Conservation (phyloP, 352 stramenopile genomes). For the Phytophthora ramorum region DNA sequence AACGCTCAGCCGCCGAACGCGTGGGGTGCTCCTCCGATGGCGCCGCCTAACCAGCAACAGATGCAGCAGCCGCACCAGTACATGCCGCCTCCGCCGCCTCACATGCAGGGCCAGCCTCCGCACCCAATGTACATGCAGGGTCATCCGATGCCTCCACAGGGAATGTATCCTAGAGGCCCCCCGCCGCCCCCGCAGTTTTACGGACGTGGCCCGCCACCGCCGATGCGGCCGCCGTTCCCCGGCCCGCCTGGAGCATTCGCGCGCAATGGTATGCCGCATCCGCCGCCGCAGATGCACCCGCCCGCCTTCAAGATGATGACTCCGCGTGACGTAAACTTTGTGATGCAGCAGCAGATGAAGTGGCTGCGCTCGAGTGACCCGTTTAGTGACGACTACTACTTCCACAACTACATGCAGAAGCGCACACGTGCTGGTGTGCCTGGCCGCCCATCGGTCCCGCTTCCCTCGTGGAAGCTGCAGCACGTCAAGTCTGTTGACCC, state of each 20-base stretch:
- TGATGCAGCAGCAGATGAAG: constrained; percentile 89
- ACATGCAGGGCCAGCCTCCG: constrained; percentile 44
- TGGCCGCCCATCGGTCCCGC: constrained; percentile 49
- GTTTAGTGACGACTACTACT: constrained; percentile 92
- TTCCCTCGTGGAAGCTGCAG: constrained; percentile 86
- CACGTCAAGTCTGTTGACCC: constrained; percentile 82
- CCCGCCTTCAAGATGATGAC: constrained; percentile 88
- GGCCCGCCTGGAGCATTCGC: constrained; percentile 30
- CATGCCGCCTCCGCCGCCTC: constrained; percentile 28
- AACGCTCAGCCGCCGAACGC: constrained; percentile 33
- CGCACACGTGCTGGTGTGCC: constrained; percentile 45
- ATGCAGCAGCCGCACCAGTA: too few species aligned
- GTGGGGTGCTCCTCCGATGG: constrained; percentile 40
- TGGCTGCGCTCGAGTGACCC: constrained; percentile 85
- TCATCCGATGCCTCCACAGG: constrained; percentile 38
- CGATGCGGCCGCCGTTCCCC: constrained; percentile 37
- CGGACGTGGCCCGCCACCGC: constrained; percentile 30
- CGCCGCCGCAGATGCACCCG: constrained; percentile 47
- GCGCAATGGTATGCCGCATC: constrained; percentile 24
- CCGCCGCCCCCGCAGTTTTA: constrained; percentile 31
- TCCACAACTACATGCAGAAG: constrained; percentile 88
- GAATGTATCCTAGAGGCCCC: constrained; percentile 44
- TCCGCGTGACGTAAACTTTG: constrained; percentile 84
- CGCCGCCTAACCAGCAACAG: constrained; percentile 29
- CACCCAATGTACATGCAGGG: constrained; percentile 48